Evolutionary conservation across 371 early-diverging fungal species (phyloP), one percentile per base, ranked within the genome.

Genomic region (Mortierella sp.): DNA sequence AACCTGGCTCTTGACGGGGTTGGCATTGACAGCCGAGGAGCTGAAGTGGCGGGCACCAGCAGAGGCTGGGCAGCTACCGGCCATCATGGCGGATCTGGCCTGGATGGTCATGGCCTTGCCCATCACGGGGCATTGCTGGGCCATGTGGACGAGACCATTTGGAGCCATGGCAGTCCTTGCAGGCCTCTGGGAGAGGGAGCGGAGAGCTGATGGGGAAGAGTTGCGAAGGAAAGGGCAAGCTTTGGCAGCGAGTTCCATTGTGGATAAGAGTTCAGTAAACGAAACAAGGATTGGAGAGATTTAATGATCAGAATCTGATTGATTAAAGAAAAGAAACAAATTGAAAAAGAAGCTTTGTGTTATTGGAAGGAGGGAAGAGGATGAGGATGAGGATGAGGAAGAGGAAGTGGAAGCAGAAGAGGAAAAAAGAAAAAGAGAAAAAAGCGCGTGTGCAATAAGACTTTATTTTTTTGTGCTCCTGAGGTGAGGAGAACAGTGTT

Each of bases 71-170:
- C 85, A 85, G 45, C 79, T 67, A 3, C 74, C 63, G 63, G 88
- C 84, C 40, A 90, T 86, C 63, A 88, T 69, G 36, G 84, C 77
- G 38, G 89, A 87, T 77, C 80, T 74, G 80, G 91, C 84, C 83
- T 91, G 94, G 50, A 90, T 85, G 72, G 92, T 90, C 65, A 96
- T 87, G 57, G 95, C 96, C 77, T 88, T 86, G 73, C 94, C 91
- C 93, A 98, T 96, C 55, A 98, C 93, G 38, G 98, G 98, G 80
- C 98, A 98, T 82, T 91, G 88, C 81, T 92, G 87, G 52, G 97
- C 98, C 87, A 92, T 91, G 62, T 79, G 87, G 76, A 95, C 80
- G 21, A 97, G 90, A 63, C 85, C 86, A 28, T 88, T 85, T 58
- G 84, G 69, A 50, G 80, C 84, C 40, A 74, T 69, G 33, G 89